Conservation (phyloP, 1,139 yeast genomes). For the Pichia sp. region DNA sequence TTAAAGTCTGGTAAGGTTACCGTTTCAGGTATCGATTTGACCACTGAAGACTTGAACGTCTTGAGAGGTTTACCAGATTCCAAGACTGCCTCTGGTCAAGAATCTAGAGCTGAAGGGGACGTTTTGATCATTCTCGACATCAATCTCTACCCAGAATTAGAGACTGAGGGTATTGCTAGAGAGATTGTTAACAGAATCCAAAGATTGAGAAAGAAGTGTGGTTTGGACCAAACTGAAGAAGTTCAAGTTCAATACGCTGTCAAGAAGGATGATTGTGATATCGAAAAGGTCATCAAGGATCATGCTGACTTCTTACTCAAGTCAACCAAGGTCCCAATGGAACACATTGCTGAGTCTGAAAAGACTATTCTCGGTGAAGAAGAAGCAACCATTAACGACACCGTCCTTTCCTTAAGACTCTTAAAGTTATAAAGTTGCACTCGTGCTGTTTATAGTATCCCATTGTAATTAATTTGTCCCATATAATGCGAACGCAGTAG, state of each 20-base stretch:
- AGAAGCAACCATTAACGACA: conserved; percentile 84
- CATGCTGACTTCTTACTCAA: conserved; percentile 68
- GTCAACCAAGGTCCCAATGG: conserved; percentile 63
- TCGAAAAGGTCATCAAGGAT: conserved; percentile 53
- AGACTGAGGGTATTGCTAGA: conserved; percentile 92
- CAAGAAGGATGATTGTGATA: conserved; percentile 57
- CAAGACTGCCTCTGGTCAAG: conserved; percentile 60
- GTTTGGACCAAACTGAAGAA: conserved; percentile 92
- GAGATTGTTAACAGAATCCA: conserved; percentile 96
- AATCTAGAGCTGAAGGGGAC: conserved; percentile 80
- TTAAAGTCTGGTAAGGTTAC: conserved; percentile 65
- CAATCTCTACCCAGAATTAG: conserved; percentile 78
- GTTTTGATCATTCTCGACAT: conserved; percentile 87
- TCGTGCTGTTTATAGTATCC: neutral
- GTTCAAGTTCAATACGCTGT: conserved; percentile 78
- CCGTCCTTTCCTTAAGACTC: conserved; percentile 73
- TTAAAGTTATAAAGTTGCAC: conserved; percentile 42
- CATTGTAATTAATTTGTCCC: no score
- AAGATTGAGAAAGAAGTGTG: conserved; percentile 95
- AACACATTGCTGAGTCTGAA: conserved; percentile 33
- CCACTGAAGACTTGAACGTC: conserved; percentile 83
- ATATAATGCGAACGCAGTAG: neutral
- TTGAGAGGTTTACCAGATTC: conserved; percentile 78
- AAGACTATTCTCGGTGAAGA: conserved; percentile 69
- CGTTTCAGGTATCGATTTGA: conserved; percentile 85